Base-by-base conservation (phyloP, 192 early-diverging fungal genomes). In the Dimargaris xerosporica region DNA sequence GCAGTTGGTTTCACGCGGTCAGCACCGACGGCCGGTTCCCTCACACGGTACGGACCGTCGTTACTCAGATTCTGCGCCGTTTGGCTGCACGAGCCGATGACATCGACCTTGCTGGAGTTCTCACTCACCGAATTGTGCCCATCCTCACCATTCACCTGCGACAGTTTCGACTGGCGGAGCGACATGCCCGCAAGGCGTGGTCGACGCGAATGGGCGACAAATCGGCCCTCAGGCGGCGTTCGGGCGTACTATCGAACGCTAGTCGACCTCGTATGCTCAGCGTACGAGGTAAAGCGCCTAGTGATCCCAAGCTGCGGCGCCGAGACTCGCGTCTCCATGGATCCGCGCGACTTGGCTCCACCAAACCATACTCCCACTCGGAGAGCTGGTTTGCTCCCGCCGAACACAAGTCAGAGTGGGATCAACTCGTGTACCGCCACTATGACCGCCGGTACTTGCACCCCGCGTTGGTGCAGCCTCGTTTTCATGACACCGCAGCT, bases 131-230 rank as follows among this genome's bases (percentile, higher is more conserved):
- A 41, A 65, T 88, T 23, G 61, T 91, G 48, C 87, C 90, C 30
- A 70, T 83, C 29, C 65, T 88, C n/a, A 90, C 88, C 0, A 54
- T 69, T 3, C 92, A 94, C 59, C 68, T 91, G 2, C 72, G 69
- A 21, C 80, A 88, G 43, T 83, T 76, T 55, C 69, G 80, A 5
- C 63, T 62, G 10, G 86, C 88, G 12, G 86, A 87, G 55, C 72
- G 70, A 43, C 62, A 72, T 0, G 64, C 64, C 34, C 58, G 43
- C 4, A 41, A 44, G 19, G 58, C n/a, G 39, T 60, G 58, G 58
- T 44, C n/a, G 39, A 17, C 41, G 12, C 58, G 58, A 19, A 39
- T 7, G 7, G 34, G 34, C 2, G 7, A 39, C 34, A 39, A 39
- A 39, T 39, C 34, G 34, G 34, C 34, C 34, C 7, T 7, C 34